Base-by-base conservation (phyloP, 2,329 filamentous ascomycete genomes). In the Drechslera avenae region DNA sequence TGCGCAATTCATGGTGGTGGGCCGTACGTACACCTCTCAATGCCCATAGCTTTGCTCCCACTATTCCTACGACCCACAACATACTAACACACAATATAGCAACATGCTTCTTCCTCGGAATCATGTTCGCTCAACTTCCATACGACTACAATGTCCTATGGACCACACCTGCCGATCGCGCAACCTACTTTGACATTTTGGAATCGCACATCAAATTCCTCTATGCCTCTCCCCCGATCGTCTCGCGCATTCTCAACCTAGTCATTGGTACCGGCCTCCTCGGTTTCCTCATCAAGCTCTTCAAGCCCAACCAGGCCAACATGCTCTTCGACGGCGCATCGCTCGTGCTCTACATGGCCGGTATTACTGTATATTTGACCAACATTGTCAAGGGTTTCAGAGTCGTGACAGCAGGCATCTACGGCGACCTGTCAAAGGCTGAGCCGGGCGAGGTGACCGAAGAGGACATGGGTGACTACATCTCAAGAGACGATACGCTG, bases 381-480 rank as follows among this genome's bases (percentile, higher is more conserved):
- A 99, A 99, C 76, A 96, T 97, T 67, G 88, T 97, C 72, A 96
- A 96, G 80, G 94, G 93, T 4, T 82, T 99, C 72, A 82, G 92
- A 59, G 87, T 93, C 53, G 88, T 97, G 33, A 90, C 84, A 52
- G 83, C 83, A 5, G 90, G 89, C 30, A 78, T 84, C 51, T 95
- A 87, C 52, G 84, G 83, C 1, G 75, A 73, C 3, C 70, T 78
- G 6, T 66, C 62, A 6, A 50, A 73, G 9, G 63, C 66, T 2
- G 68, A 68, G 4, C 43, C 52, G 2, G 54, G 48, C 30, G 77
- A 75, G 23, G 65, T 73, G 4, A 43, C 35, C 10, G 53, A 62
- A 10, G 56, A 52, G 5, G 62, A 50, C 3, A 80, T 82, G 5
- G 84, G 81, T 18, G 87, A 90, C 63, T 79, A 88, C 57, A 82